These are phyloP conservation scores for Hibiscus tridactylites DNA, from an alignment of 345 rosid species.

Conservation along the genomic window DNA sequence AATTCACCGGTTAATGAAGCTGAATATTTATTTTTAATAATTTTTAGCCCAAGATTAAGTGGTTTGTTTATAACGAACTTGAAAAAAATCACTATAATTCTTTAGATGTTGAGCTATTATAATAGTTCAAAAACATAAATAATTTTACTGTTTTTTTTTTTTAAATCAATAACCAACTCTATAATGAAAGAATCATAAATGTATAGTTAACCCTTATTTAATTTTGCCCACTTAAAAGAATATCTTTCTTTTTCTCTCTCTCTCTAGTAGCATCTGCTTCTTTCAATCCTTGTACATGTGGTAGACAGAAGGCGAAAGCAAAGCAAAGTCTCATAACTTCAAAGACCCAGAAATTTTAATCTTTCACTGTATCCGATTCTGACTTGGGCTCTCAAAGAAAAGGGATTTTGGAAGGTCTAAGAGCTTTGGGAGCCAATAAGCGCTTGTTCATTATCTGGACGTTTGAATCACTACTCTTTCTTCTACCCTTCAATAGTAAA, in stretches of 20 bases:
- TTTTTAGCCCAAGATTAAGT: too few relatives aligned
- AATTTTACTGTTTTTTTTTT: too few relatives aligned
- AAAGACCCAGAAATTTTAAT: neutral
- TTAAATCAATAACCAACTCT: too few relatives aligned
- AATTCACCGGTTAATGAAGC: too few relatives aligned
- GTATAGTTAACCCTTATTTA: too few relatives aligned
- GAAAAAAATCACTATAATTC: too few relatives aligned
- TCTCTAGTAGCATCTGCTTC: neutral
- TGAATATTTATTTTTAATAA: too few relatives aligned
- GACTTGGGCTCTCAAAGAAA: neutral
- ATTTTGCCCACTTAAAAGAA: neutral
- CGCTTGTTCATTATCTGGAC: neutral
- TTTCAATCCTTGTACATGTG: neutral
- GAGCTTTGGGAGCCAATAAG: neutral
- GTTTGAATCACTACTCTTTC: neutral
- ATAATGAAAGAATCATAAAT: too few relatives aligned
- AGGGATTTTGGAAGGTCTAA: neutral
- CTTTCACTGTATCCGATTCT: neutral
- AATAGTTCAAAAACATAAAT: too few relatives aligned
- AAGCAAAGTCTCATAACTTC: neutral
- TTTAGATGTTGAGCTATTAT: too few relatives aligned
- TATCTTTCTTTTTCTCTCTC: neutral
- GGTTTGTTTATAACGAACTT: too few relatives aligned
- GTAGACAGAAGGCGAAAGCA: neutral
- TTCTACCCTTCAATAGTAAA: neutral